These are phyloP conservation scores for Cicer pinnatifidum DNA, from an alignment of 306 rosid genomes.

Conservation along the genomic window DNA sequence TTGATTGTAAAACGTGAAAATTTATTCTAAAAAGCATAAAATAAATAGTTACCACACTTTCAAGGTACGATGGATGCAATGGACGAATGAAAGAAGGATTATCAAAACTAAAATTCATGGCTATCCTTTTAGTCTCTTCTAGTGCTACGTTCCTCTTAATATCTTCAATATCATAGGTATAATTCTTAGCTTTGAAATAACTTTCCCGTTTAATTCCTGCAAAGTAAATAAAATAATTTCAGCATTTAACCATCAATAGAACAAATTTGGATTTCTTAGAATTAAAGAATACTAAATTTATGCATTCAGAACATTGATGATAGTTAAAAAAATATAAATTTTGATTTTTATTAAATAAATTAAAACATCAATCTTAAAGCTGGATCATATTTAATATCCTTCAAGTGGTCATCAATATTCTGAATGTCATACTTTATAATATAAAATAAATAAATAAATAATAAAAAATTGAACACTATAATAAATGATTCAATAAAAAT, in stretches of 20 bases:
- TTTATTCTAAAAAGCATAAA: background rate
- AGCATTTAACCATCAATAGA: background rate
- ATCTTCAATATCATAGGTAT: background rate
- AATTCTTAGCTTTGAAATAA: background rate
- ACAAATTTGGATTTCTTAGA: no score
- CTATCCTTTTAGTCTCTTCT: background rate
- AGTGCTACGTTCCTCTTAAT: background rate
- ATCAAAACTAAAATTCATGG: background rate
- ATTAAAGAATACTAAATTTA: no score
- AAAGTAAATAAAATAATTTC: background rate
- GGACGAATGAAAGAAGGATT: conserved; percentile 10
- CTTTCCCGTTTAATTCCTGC: background rate
- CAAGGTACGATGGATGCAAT: background rate
- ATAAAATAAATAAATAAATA: no score
- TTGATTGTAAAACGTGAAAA: background rate
- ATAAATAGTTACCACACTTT: background rate
- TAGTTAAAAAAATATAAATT: no score
- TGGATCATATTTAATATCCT: no score
- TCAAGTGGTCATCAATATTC: no score
- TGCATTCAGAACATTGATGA: no score
- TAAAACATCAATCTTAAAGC: no score
- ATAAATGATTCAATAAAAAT: background rate
- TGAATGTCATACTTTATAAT: no score
- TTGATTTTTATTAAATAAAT: no score
- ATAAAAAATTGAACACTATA: background rate